Evolutionary conservation across 352 stramenopile genomes (phyloP), one percentile per base, ranked within the genome.

Genomic region (Hyaloperonospora arabidopsidis): DNA sequence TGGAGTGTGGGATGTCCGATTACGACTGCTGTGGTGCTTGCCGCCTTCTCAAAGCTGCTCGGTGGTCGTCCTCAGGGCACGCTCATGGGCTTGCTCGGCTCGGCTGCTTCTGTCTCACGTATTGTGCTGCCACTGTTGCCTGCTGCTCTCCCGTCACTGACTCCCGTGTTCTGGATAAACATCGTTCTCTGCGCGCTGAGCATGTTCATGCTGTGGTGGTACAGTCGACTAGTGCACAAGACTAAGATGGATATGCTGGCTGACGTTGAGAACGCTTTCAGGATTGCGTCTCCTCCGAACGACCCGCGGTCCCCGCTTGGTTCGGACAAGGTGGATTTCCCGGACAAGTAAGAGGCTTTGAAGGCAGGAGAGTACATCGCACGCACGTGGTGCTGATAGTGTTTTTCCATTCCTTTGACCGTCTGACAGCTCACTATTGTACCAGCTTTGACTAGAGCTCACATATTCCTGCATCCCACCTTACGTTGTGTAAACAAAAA

Each of bases 1-100:
- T 88, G 78, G 78, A 86, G 76, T 61, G 81, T 88, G 29, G 78
- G 78, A 13, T 86, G 74, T 49, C 78, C 78, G 0, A 85, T 88
- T 45, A 84, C 74, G 34, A 85, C 78, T 1, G 76, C 79, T 0
- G 79, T 87, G 6, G 74, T 79, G 11, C 60, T 89, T 6, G 74
- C 79, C 0, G 76, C 79, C 0, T 89, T 87, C 29, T 87, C 76
- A n/a, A 86, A 86, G 51, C 49, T 87, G 38, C 55, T 87, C 4
- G 79, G 79, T n/a, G 70, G 71, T 19, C 67, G 76, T 7, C 79
- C 77, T 13, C 79, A 89, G 50, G 79, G 79, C 25, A 89, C 76
- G n/a, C 54, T 86, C 7, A 89, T 89, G 79, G 79, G 76, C 5
- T 49, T 87, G 45, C 65, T 89, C 0, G 79, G 79, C 8, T 87